These are phyloP conservation scores for Paecilomyces formosus DNA, from an alignment of 2,329 filamentous ascomycete species.

Conservation along the genomic window DNA sequence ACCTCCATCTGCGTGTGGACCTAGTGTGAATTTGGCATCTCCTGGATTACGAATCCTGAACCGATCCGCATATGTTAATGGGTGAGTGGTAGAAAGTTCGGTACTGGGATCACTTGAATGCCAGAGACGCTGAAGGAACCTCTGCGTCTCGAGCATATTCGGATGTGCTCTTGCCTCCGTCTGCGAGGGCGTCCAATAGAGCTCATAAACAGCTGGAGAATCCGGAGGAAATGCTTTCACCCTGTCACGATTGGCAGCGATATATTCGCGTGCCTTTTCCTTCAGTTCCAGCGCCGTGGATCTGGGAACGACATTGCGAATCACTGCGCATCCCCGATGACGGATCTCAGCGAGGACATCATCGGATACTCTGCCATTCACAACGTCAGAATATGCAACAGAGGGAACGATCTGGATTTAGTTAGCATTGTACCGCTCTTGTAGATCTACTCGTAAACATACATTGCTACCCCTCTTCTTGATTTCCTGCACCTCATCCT, in stretches of 20 bases:
- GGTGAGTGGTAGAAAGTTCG: slow-evolving; percentile 47
- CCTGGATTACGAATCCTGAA: slow-evolving; percentile 65
- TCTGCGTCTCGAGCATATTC: slow-evolving; percentile 55
- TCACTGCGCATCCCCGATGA: slow-evolving; percentile 55
- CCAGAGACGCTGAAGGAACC: slow-evolving; percentile 59
- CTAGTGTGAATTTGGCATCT: slow-evolving; percentile 62
- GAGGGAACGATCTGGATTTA: slow-evolving; percentile 32
- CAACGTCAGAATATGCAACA: slow-evolving; percentile 33
- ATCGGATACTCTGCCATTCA: slow-evolving; percentile 27
- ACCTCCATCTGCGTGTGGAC: slow-evolving; percentile 67
- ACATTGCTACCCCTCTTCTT: slow-evolving; percentile 33
- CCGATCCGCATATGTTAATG: slow-evolving; percentile 63
- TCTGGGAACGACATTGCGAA: slow-evolving; percentile 59
- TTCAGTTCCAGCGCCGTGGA: slow-evolving; percentile 59
- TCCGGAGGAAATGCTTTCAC: slow-evolving; percentile 57
- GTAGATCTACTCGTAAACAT: slow-evolving; percentile 8
- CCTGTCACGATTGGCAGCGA: slow-evolving; percentile 48
- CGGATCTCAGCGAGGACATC: slow-evolving; percentile 43
- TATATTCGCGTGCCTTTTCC: slow-evolving; percentile 56
- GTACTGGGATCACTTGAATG: slow-evolving; percentile 45
- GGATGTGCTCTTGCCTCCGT: slow-evolving; percentile 60
- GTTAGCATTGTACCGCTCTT: neutral
- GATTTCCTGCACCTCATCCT: slow-evolving; percentile 34
- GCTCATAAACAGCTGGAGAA: slow-evolving; percentile 63
- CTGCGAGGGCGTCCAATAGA: slow-evolving; percentile 52